These are phyloP conservation scores for Bullera alba DNA, from an alignment of 768 basidiomycete species.

Conservation along the genomic window DNA sequence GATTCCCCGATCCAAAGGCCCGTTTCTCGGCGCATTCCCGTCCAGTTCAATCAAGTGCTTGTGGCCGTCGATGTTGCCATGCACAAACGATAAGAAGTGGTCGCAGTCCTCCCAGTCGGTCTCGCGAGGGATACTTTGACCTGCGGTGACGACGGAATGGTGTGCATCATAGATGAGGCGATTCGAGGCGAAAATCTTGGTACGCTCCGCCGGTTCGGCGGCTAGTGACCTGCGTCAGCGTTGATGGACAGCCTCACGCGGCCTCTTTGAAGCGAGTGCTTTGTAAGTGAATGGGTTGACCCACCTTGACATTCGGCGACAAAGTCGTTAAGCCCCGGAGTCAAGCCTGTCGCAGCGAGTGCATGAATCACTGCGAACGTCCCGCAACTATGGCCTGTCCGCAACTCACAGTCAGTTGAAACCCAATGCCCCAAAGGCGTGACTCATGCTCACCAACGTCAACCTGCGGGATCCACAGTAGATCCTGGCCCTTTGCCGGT, in stretches of 20 bases:
- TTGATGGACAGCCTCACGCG: neutral
- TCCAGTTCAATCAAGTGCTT: conserved; percentile 10
- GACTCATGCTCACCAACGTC: conserved; percentile 7
- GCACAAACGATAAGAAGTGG: conserved; percentile 15
- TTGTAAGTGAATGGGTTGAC: neutral
- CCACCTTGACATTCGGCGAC: conserved; percentile 5
- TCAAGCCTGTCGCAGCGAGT: conserved; percentile 1
- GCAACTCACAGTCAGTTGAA: neutral
- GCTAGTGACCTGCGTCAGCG: neutral
- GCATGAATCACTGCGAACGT: conserved; percentile 13
- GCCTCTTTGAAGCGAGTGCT: neutral
- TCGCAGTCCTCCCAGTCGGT: conserved; percentile 15
- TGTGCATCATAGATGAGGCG: conserved; percentile 5
- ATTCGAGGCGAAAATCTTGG: conserved; percentile 2
- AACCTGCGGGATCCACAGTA: conserved; percentile 15
- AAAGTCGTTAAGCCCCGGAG: conserved; percentile 1
- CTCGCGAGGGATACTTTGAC: conserved; percentile 2
- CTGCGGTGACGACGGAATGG: conserved; percentile 3
- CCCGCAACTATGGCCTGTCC: conserved; percentile 11
- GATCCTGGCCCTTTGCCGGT: neutral
- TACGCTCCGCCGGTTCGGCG: conserved; percentile 1
- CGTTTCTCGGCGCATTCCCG: conserved; percentile 8
- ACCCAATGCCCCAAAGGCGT: too few species aligned
- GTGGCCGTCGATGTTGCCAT: neutral
- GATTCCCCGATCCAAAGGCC: conserved; percentile 5